Conservation (phyloP, 1,284 basidiomycete species). For the Boletellus sp. region DNA sequence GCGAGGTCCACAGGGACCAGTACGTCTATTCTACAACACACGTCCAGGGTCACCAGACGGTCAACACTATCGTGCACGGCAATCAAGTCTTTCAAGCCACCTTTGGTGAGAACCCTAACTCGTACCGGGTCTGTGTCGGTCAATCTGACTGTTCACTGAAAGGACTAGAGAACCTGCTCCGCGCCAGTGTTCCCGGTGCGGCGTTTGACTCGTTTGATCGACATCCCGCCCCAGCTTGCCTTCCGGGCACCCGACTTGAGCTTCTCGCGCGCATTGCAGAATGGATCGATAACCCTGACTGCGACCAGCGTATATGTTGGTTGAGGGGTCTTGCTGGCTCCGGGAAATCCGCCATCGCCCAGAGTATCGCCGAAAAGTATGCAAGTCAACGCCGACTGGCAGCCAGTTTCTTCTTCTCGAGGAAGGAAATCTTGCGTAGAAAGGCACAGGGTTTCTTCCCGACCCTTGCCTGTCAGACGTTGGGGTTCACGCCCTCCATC, state of each 20-base stretch:
- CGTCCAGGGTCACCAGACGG: conserved; percentile 15
- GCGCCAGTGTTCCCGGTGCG: conserved; percentile 15
- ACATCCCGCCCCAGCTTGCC: conserved; percentile 20
- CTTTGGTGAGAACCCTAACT: conserved; percentile 10
- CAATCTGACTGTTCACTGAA: not conserved
- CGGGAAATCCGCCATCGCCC: conserved; percentile 23
- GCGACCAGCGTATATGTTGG: conserved; percentile 17
- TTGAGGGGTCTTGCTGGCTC: conserved; percentile 22
- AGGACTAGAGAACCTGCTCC: conserved; percentile 15
- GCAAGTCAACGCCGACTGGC: conserved; percentile 15
- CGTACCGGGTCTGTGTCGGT: not conserved
- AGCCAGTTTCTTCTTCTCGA: conserved; percentile 26
- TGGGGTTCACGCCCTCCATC: conserved; percentile 15
- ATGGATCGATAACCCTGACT: conserved; percentile 10
- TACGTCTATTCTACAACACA: conserved; percentile 11
- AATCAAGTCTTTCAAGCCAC: conserved; percentile 20
- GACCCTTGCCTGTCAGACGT: conserved; percentile 17
- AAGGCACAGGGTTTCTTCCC: conserved; percentile 18
- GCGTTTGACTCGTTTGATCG: conserved; percentile 21
- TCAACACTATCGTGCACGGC: conserved; percentile 23
- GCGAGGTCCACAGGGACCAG: conserved; percentile 23
- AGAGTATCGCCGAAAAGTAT: conserved; percentile 20
- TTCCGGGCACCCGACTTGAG: conserved; percentile 22
- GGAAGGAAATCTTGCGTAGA: conserved; percentile 18
- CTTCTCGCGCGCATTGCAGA: conserved; percentile 12